phyloP scores from a whole-genome alignment of 805 yeast genomes.

The Candida methanosorbosa region DNA sequence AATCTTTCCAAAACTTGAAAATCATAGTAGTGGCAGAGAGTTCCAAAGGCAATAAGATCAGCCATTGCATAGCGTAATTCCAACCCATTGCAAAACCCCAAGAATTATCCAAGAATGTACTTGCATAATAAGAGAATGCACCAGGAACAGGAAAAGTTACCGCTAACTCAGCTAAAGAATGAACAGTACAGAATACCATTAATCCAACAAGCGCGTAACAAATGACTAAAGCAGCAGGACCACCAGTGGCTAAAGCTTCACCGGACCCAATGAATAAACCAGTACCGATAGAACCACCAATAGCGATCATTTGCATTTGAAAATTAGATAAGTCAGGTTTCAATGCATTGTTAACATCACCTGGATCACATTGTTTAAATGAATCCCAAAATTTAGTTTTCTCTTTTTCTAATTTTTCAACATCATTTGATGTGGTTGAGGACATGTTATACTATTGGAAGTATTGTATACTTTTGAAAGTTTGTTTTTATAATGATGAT shows the following conservation, averaged over 20 bases:
- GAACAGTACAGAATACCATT: slow-evolving; percentile 50
- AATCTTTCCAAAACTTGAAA: slow-evolving; percentile 37
- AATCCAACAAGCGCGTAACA: slow-evolving; percentile 47
- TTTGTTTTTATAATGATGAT: too few species aligned
- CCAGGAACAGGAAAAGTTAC: slow-evolving; percentile 57
- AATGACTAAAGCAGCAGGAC: slow-evolving; percentile 56
- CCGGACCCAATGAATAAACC: slow-evolving; percentile 66
- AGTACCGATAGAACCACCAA: slow-evolving; percentile 63
- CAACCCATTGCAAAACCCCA: slow-evolving; percentile 58
- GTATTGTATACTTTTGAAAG: too few species aligned
- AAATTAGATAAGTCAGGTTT: slow-evolving; percentile 19
- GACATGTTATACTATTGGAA: too few species aligned
- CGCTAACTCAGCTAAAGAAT: slow-evolving; percentile 53
- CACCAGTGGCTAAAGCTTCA: slow-evolving; percentile 47
- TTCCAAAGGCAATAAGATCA: slow-evolving; percentile 42
- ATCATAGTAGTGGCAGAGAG: slow-evolving; percentile 47
- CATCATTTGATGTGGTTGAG: too few species aligned
- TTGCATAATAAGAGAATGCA: slow-evolving; percentile 53
- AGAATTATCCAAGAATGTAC: slow-evolving; percentile 51
- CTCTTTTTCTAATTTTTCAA: too few species aligned
- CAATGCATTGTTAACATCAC: not conserved
- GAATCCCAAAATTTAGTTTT: too few species aligned
- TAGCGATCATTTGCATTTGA: slow-evolving; percentile 58
- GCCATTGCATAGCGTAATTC: slow-evolving; percentile 46
- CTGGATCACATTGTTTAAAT: too few species aligned